Percentiles rank a stretch among this genome's conserved stretches.
phyloP scores from a whole-genome alignment of 495 filamentous ascomycete genomes.

The Chaetomium tenue region DNA sequence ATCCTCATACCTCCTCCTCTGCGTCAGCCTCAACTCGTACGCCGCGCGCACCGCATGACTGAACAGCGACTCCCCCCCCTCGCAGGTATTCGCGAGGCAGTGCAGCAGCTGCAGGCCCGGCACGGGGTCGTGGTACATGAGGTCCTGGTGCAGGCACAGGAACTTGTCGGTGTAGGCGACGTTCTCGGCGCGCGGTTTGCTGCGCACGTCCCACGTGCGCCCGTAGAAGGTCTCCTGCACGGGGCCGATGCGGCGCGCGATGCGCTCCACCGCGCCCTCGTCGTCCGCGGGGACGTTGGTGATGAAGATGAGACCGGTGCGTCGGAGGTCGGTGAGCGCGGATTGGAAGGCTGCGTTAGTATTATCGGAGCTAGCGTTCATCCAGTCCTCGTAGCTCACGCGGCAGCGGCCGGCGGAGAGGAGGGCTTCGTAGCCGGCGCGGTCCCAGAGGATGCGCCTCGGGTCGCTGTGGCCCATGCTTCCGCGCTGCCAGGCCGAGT shows the following conservation, averaged over 20 bases:
- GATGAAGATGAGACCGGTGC: constrained; percentile 70
- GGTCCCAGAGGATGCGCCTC: constrained; percentile 29
- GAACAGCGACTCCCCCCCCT: constrained; percentile 81
- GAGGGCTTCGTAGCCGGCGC: constrained; percentile 39
- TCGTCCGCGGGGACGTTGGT: constrained; percentile 64
- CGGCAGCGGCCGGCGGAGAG: constrained; percentile 28
- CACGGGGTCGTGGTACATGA: constrained; percentile 78
- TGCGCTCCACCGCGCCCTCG: constrained; percentile 60
- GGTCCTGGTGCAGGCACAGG: constrained; percentile 87
- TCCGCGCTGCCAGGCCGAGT: not conserved
- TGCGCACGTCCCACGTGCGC: constrained; percentile 80
- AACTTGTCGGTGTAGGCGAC: constrained; percentile 81
- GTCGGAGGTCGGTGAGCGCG: constrained; percentile 54
- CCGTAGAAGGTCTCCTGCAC: constrained; percentile 87
- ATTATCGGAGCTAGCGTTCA: constrained; percentile 45
- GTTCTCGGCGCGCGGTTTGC: constrained; percentile 75
- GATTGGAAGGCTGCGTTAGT: constrained; percentile 43
- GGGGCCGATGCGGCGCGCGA: constrained; percentile 69
- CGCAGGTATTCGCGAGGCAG: constrained; percentile 70
- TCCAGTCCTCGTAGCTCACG: constrained; percentile 68
- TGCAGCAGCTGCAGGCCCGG: constrained; percentile 84
- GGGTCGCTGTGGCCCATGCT: not conserved
- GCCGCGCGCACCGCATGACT: constrained; percentile 66
- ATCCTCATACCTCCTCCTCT: constrained; percentile 28
- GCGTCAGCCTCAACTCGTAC: constrained; percentile 36